A percentile compares a stretch with the other conserved stretches of the same genome.
Conservation (phyloP, 306 rosid genomes). For the Benincasa hispida region DNA sequence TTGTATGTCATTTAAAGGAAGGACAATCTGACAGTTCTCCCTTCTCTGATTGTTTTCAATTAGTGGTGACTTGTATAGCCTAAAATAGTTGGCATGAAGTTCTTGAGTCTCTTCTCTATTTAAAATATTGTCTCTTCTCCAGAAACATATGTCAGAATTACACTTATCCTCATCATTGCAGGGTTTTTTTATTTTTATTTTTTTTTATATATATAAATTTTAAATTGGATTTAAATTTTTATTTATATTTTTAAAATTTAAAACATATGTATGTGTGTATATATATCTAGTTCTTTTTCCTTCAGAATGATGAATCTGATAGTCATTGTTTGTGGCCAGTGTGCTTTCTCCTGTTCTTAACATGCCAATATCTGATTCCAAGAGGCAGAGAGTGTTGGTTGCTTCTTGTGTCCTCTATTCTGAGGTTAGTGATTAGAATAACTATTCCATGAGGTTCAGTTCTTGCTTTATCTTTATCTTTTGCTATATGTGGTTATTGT, state of each 20-base stretch:
- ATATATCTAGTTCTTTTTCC: conserved; percentile 5
- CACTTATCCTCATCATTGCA: background rate
- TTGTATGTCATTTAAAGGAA: background rate
- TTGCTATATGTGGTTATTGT: background rate
- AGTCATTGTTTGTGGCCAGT: conserved; percentile 32
- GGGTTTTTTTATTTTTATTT: background rate
- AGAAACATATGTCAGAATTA: background rate
- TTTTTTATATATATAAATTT: too few species aligned
- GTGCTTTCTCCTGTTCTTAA: conserved; percentile 95
- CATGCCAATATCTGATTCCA: conserved; percentile 89
- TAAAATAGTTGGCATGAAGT: background rate
- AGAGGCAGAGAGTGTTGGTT: conserved; percentile 92
- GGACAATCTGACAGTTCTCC: background rate
- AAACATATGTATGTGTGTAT: too few species aligned
- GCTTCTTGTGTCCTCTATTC: conserved; percentile 87
- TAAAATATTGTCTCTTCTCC: background rate
- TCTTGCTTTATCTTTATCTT: background rate
- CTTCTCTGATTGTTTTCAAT: background rate
- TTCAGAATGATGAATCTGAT: conserved; percentile 3
- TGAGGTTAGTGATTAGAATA: conserved; percentile 48
- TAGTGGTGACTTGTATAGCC: background rate
- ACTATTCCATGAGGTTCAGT: background rate
- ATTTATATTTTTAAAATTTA: too few species aligned
- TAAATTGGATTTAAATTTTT: too few species aligned
- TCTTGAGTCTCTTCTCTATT: background rate